Evolutionary conservation across 192 early-diverging fungal genomes (phyloP).

Genomic region (Diversispora eburnea): DNA sequence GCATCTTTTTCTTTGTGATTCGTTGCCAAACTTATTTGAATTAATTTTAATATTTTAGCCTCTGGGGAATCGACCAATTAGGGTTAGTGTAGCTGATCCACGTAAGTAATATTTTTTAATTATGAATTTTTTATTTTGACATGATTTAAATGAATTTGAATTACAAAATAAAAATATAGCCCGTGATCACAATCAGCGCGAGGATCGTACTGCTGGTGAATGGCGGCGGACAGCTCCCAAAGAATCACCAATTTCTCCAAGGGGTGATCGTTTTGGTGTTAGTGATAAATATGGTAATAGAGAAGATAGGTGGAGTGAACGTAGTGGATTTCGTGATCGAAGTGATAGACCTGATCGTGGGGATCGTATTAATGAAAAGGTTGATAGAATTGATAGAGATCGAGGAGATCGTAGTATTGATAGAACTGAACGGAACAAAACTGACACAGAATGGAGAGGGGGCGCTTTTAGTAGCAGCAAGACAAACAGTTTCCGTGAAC

Average conservation of each 20-base stretch:
- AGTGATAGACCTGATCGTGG: slow-evolving; percentile 30
- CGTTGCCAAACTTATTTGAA: background rate
- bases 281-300: slow-evolving; percentile 31
- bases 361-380: slow-evolving; percentile 32
- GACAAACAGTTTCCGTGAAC: slow-evolving; percentile 17
- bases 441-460: slow-evolving; percentile 46
- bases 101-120: slow-evolving; percentile 50
- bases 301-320: slow-evolving; percentile 39
- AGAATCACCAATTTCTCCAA: slow-evolving; percentile 37
- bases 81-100: slow-evolving; percentile 85
- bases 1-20: too few relatives aligned
- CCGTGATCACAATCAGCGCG: slow-evolving; percentile 51
- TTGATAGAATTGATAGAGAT: slow-evolving; percentile 28
- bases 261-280: slow-evolving; percentile 41
- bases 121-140: background rate
- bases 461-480: slow-evolving; percentile 32
- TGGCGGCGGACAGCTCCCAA: slow-evolving; percentile 51
- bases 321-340: slow-evolving; percentile 37
- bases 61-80: slow-evolving; percentile 66
- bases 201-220: slow-evolving; percentile 59
- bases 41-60: slow-evolving; percentile 36
- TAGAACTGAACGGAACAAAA: slow-evolving; percentile 33
- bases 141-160: slow-evolving; percentile 6
- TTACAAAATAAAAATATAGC: slow-evolving; percentile 29
- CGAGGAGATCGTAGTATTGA: slow-evolving; percentile 35